Percentiles rank a stretch among this genome's conserved stretches.
These are phyloP conservation scores for Lyophyllum shimeji DNA, from an alignment of 768 basidiomycete genomes.

Conservation along the genomic window DNA sequence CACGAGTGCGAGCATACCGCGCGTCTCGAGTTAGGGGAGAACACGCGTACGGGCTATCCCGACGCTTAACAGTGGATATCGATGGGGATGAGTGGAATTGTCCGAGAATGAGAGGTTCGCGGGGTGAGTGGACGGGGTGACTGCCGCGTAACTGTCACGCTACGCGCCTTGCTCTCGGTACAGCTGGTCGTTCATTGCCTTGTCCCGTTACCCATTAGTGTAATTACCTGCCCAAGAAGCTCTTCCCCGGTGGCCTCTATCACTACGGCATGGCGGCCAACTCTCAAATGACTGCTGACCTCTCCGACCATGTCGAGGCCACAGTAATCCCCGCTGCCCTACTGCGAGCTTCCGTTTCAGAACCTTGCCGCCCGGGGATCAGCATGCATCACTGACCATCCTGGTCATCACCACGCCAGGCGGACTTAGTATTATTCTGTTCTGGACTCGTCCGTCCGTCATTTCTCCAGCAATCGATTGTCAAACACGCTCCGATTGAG, in stretches of 20 bases:
- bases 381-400: slow-evolving; percentile 11
- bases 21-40: slow-evolving; percentile 1
- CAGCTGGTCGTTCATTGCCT: slow-evolving; percentile 1
- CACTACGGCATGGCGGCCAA: slow-evolving; percentile 11
- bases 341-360: slow-evolving; percentile 13
- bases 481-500: slow-evolving; percentile 16
- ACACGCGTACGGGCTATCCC: neutral
- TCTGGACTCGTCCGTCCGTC: slow-evolving; percentile 12
- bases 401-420: slow-evolving; percentile 7
- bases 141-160: slow-evolving; percentile 13
- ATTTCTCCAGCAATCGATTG: slow-evolving; percentile 15
- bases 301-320: slow-evolving; percentile 16
- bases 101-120: slow-evolving; percentile 3
- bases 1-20: neutral
- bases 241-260: slow-evolving; percentile 1
- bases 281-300: slow-evolving; percentile 5
- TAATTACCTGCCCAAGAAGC: slow-evolving; percentile 11
- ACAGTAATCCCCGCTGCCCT: slow-evolving; percentile 15
- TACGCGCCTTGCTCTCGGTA: slow-evolving; percentile 11
- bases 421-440: slow-evolving; percentile 10
- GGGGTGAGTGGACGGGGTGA: slow-evolving; percentile 5
- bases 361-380: slow-evolving; percentile 5
- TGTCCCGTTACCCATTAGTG: slow-evolving; percentile 8
- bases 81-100: slow-evolving; percentile 3
- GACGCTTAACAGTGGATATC: slow-evolving; percentile 6